Base-by-base conservation (phyloP, 768 basidiomycete genomes). In the Sistotremastrum niveocremeum region DNA sequence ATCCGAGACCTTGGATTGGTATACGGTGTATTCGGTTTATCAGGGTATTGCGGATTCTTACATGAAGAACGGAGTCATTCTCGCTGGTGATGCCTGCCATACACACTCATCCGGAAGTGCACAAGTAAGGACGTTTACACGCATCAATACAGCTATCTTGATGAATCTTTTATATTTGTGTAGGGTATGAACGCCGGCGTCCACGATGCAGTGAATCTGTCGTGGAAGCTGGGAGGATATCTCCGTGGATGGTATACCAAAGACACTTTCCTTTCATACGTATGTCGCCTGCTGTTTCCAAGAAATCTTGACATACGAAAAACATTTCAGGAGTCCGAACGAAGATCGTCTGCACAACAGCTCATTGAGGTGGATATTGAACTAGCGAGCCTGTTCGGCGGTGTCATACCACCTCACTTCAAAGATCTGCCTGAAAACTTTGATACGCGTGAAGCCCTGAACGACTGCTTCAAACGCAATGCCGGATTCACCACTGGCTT, bases 341-440 rank as follows among this genome's bases (percentile, higher is more conserved):
- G 53, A 2, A 34, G 42, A 30, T 45, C n/a, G 7, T 41, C 36
- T n/a, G 52, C 48, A n/a, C 37, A 53, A 28, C 48, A 49, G 10
- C 33, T 54, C 29, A 54, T 54, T 28, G 52, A 54, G 12, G 49
- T 53, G 35, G 53, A 54, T 41, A 50, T 46, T 30, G 48, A 49
- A n/a, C 49, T 54, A 29, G 38, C 53, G 2, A 42, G 48, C 9
- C 48, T 54, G 38, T 49, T 52, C 30, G 52, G 51, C 5, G 53
- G 53, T 20, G 31, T 49, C 28, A 31, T 46, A 6, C 54, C 54
- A 9, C 39, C 46, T 32, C 46, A 51, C 39, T 55, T 45, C 36
- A 31, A 34, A 6, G 49, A 42, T 6, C 41, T 47, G 8, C 45
- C 44, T 30, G 53, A 51, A 33, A 41, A 41, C 10, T 20, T 20